Base-by-base conservation (phyloP, 306 rosid genomes). In the Acacia melanoxylon region DNA sequence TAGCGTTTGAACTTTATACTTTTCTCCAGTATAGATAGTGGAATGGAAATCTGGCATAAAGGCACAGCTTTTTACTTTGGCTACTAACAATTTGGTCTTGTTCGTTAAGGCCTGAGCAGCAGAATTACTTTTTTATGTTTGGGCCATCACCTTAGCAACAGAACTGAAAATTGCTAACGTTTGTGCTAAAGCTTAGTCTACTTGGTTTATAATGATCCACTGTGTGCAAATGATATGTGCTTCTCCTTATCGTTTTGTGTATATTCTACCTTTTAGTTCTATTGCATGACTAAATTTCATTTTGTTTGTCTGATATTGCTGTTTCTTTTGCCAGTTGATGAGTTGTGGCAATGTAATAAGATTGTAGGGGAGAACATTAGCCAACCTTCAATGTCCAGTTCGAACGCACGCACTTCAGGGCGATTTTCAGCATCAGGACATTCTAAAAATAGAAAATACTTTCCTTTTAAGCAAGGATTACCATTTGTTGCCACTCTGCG, bases 401-500 rank as follows among this genome's bases (percentile, higher is more conserved):
- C 0, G 40, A 35, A 35, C 0, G 40, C 40, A 5, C 40, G 7
- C 40, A 80, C 75, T 70, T 89, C 97, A 80, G 87, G 86, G 78
- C 80, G n/a, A 82, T 86, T 85, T 70, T 84, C 92, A 67, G 51
- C 61, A 48, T 49, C 74, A 82, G 91, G 84, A 19, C 90, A 86
- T 74, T 86, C 90, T 40, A 87, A 86, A 74, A 68, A 87, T 72
- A 91, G 83, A 85, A 85, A 86, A 54, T 92, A 89, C 81, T 96
- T 96, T 74, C 99, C 99, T 65, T 96, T 96, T 77, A 90, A 92
- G 88, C 97, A 92, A 80, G 98, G 96, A 16, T 92, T 89, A 76
- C 99, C 98, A 52, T 96, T 92, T 86, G 99, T 92, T 66, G 98
- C 98, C 48, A 96, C 99, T 45, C 90, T 96, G 33, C 89, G 99